Evolutionary conservation across 306 rosid genomes (phyloP).

Genomic region (Bauhinia variegata): DNA sequence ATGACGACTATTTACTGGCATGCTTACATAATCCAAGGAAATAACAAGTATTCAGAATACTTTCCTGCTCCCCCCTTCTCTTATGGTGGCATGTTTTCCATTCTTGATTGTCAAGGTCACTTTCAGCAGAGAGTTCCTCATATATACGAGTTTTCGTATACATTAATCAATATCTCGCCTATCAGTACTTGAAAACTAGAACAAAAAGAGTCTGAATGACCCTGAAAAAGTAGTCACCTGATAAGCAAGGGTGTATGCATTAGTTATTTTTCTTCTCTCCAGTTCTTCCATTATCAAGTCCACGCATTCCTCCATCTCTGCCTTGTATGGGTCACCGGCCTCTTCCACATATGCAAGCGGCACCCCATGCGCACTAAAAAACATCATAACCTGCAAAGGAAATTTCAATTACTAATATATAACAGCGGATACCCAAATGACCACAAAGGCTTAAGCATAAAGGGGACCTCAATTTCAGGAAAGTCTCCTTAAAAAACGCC

Average conservation of each 20-base stretch:
- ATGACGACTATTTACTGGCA: constrained; percentile 21
- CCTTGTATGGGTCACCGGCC: constrained; percentile 98
- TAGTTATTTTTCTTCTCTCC: constrained; percentile 71
- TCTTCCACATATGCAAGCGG: constrained; percentile 98
- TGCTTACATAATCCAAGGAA: constrained; percentile 8
- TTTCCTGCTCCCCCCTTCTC: background rate
- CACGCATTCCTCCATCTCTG: constrained; percentile 98
- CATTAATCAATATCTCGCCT: constrained; percentile 9
- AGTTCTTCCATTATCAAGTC: constrained; percentile 93
- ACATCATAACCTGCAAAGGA: constrained; percentile 70
- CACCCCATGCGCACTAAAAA: constrained; percentile 97
- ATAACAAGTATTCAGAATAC: background rate
- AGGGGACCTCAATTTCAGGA: constrained; percentile 14
- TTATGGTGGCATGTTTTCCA: constrained; percentile 17
- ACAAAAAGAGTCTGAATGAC: background rate
- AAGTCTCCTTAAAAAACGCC: constrained; percentile 10
- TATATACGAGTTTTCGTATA: background rate
- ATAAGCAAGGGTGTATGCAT: constrained; percentile 88
- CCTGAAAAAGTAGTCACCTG: constrained; percentile 55
- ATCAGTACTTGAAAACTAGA: constrained; percentile 17
- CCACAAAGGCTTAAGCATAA: constrained; percentile 11
- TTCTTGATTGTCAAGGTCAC: background rate
- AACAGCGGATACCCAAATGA: constrained; percentile 11
- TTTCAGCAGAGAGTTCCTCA: background rate
- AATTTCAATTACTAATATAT: constrained; percentile 37